Evolutionary conservation across 768 basidiomycete genomes (phyloP), one percentile per base, ranked within the genome.

Genomic region (Kondoa malvinella): DNA sequence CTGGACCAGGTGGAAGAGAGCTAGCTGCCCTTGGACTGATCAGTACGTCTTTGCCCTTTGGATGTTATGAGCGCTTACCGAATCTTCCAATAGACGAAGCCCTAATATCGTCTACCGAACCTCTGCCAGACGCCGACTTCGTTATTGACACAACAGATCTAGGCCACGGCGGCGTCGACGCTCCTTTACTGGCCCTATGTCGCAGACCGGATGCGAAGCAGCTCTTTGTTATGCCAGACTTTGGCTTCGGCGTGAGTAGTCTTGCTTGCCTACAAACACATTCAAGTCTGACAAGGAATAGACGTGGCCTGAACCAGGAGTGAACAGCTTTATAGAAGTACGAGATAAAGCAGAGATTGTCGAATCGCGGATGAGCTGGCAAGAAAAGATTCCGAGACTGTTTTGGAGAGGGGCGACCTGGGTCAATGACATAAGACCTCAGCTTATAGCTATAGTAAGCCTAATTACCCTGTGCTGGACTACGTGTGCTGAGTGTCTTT

Each of bases 141-240:
- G 30, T 32, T 16, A 17, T 63, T 3, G 26, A 63, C n/a, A 30
- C 32, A 3, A 4, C 8, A 31, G 58, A 60, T 31, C 25, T 60
- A 25, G 74, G 74, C 57, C 71, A 71, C 27, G 72, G 72, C 1
- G 65, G 64, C 26, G 74, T 73, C 1, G 40, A 69, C 16, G 31
- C 67, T 25, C 74, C 75, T n/a, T 61, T 70, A n/a, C 70, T 73
- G 26, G 70, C 65, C 8, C 66, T 75, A 4, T 68, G 68, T 57
- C 63, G 74, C 0, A 70, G 68, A 57, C 69, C 69, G 27, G 65
- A 68, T 3, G 68, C 73, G 57, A 65, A 71, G 30, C 27, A 69
- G 57, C 67, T 76, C 30, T 76, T 73, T 73, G 66, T 74, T 16
- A 75, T 75, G 75, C 75, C 75, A 57, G 74, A 72, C 72, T 30